These are phyloP conservation scores for Cordia subcordata DNA, from an alignment of 257 asterid species.

Conservation along the genomic window DNA sequence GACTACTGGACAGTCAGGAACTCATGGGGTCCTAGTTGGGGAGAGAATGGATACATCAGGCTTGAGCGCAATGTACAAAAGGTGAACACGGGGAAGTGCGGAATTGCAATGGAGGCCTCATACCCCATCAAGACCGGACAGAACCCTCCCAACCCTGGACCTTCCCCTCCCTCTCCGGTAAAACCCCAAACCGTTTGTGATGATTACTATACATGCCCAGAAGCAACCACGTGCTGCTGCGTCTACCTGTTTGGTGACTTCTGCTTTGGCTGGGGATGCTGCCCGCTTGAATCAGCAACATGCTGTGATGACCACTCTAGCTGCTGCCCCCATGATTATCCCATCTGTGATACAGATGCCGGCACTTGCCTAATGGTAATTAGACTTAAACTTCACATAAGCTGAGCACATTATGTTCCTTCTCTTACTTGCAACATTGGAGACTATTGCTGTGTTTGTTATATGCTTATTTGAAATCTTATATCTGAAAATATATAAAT, in stretches of 20 bases:
- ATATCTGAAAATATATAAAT: too few species aligned
- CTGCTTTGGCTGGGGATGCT: constrained; percentile 92
- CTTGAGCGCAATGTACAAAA: constrained; percentile 59
- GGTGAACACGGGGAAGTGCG: constrained; percentile 62
- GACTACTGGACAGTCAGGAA: constrained; percentile 85
- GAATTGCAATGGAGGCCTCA: constrained; percentile 77
- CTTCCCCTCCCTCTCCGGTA: constrained; percentile 77
- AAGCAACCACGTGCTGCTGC: constrained; percentile 80
- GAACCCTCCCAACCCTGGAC: constrained; percentile 89
- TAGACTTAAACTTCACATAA: background rate
- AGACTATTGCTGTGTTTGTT: too few species aligned
- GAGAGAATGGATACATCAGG: constrained; percentile 74
- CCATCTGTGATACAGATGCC: constrained; percentile 51
- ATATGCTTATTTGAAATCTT: too few species aligned
- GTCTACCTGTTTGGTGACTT: constrained; percentile 36
- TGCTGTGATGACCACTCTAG: constrained; percentile 80
- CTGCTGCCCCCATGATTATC: constrained; percentile 91
- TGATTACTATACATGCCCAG: constrained; percentile 59
- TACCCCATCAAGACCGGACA: constrained; percentile 68
- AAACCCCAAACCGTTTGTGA: constrained; percentile 67
- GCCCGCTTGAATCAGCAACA: constrained; percentile 82
- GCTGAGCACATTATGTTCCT: too few species aligned
- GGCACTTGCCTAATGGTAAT: constrained; percentile 77
- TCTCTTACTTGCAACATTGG: too few species aligned
- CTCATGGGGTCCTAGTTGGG: constrained; percentile 92